phyloP scores from a whole-genome alignment of 2,329 filamentous ascomycete species.

The Stagonosporopsis rhizophila region DNA sequence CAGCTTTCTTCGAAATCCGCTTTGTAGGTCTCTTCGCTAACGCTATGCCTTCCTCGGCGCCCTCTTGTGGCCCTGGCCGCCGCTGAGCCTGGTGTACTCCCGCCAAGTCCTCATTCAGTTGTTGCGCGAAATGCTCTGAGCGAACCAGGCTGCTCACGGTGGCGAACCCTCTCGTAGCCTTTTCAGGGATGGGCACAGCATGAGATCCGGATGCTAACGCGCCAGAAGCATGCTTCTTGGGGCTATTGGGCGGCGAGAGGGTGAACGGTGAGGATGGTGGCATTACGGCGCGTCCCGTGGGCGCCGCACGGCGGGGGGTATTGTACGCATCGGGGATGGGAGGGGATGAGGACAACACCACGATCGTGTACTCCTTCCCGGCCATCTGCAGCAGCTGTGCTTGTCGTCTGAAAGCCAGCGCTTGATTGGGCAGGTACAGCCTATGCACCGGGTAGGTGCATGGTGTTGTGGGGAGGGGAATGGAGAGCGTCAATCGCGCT shows the following conservation, averaged over 20 bases:
- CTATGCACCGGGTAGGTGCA: conserved; percentile 8
- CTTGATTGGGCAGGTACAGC: conserved; percentile 8
- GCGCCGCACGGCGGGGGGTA: conserved; percentile 28
- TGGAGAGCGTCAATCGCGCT: conserved; percentile 2
- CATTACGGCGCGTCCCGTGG: conserved; percentile 40
- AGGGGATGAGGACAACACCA: conserved; percentile 45
- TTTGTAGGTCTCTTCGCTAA: conserved; percentile 29
- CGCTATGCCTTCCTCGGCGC: neutral
- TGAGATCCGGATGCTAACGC: conserved; percentile 40
- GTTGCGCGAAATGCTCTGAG: conserved; percentile 36
- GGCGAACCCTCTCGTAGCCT: conserved; percentile 41
- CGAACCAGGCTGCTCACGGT: conserved; percentile 44
- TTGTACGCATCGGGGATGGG: conserved; percentile 25
- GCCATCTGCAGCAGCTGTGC: conserved; percentile 31
- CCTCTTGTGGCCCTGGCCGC: conserved; percentile 4
- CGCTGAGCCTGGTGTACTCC: conserved; percentile 14
- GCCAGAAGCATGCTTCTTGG: conserved; percentile 23
- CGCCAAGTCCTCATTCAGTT: conserved; percentile 20
- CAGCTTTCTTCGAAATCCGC: conserved; percentile 20
- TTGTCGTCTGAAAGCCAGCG: conserved; percentile 18
- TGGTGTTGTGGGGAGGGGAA: conserved; percentile 9
- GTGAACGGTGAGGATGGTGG: conserved; percentile 30
- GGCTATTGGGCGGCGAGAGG: conserved; percentile 32
- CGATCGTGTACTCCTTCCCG: conserved; percentile 34
- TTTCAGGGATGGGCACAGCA: conserved; percentile 36